Evolutionary conservation across 768 basidiomycete genomes (phyloP).

Genomic region (Psilocybe tampanensis): DNA sequence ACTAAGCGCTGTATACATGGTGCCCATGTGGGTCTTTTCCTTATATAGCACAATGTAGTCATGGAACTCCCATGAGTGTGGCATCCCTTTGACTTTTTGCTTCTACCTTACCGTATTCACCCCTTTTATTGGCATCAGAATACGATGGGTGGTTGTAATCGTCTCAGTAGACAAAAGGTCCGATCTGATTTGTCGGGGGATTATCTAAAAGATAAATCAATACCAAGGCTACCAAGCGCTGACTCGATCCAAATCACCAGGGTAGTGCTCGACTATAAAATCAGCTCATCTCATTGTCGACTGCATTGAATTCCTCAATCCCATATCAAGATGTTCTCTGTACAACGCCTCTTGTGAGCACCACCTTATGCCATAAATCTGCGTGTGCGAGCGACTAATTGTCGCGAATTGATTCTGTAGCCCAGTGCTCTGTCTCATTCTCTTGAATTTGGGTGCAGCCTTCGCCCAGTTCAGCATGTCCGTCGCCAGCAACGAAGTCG

Average conservation of each 20-base stretch:
- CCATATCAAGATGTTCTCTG: not conserved
- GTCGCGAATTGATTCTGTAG: not conserved
- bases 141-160: too few species aligned
- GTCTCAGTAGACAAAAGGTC: too few species aligned
- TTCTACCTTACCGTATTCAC: too few species aligned
- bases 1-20: too few species aligned
- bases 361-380: not conserved
- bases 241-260: not conserved
- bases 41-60: too few species aligned
- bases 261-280: not conserved
- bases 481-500: constrained; percentile 4
- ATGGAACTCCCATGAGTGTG: too few species aligned
- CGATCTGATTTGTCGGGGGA: too few species aligned
- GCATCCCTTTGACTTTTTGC: too few species aligned
- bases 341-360: not conserved
- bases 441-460: not conserved
- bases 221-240: not conserved
- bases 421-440: not conserved
- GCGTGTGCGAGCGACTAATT: not conserved
- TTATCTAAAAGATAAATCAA: too few species aligned
- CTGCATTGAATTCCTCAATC: not conserved
- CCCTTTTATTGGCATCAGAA: too few species aligned
- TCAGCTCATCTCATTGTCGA: not conserved
- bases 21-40: too few species aligned
- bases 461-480: constrained; percentile 3